Conservation (phyloP, 1,284 basidiomycete genomes). For the Cryptococcus sp. region DNA sequence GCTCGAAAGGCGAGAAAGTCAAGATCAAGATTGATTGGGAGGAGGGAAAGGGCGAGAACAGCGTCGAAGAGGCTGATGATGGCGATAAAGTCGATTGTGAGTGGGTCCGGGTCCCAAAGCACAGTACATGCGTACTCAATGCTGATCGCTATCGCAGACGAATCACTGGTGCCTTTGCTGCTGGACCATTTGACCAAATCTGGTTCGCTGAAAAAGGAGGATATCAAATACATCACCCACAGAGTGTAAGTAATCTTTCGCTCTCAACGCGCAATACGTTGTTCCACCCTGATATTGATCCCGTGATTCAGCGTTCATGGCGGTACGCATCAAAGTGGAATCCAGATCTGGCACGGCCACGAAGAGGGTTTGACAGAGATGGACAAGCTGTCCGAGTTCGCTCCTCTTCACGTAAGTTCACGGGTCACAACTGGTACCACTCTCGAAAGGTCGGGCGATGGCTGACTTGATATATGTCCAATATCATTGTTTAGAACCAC, state of each 20-base stretch:
- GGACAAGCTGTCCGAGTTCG: constrained; percentile 72
- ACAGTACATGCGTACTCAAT: neutral
- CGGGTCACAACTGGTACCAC: neutral
- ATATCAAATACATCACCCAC: constrained; percentile 53
- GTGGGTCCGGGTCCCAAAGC: neutral
- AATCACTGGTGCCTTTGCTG: constrained; percentile 44
- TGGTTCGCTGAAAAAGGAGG: constrained; percentile 35
- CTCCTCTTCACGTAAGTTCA: constrained; percentile 66
- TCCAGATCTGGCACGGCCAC: constrained; percentile 62
- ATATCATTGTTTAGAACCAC: constrained; percentile 52
- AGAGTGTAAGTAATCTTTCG: constrained; percentile 42
- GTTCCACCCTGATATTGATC: neutral
- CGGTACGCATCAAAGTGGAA: constrained; percentile 68
- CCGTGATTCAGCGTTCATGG: constrained; percentile 69
- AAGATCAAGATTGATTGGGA: constrained; percentile 29
- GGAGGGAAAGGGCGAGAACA: constrained; percentile 17
- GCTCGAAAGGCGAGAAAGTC: constrained; percentile 49
- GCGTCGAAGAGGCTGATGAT: constrained; percentile 19
- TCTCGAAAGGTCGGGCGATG: neutral
- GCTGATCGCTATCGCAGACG: constrained; percentile 33
- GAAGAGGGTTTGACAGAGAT: constrained; percentile 66
- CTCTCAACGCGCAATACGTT: neutral
- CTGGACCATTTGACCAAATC: constrained; percentile 41
- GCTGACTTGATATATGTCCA: neutral
- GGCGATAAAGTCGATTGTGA: constrained; percentile 23